Base-by-base conservation (phyloP, 345 rosid genomes). In the Gossypium longicalyx region DNA sequence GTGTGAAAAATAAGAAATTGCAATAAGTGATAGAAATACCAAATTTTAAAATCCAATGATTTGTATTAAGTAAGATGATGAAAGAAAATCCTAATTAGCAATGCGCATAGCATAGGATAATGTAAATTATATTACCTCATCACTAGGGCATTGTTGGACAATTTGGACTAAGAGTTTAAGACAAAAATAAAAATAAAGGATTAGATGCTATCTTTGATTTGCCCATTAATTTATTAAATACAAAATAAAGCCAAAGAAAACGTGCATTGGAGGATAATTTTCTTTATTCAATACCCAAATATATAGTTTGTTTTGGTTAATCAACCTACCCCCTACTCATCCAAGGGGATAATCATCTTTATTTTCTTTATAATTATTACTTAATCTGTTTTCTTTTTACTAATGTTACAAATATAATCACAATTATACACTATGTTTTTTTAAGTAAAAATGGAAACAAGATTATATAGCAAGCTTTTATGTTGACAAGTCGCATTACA, bases 181-280 rank as follows among this genome's bases (percentile, higher is more conserved):
- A 1, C 71, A 2, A 12, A 48, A 25, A 23, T 0, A 62, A 2
- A 2, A 47, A 47, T 17, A 57, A 20, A 57, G 62, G 13, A 2
- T 20, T 23, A 69, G 45, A 19, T 51, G 59, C 10, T 25, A 53
- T 77, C 66, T 27, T 59, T 8, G 58, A 6, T 69, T 49, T 69
- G 23, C 51, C 25, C 12, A 69, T 73, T 59, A 27, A 7, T 53
- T 43, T 12, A 22, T n/a, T 27, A 43, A 64, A 48, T 48, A 45
- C 8, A 29, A 49, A 60, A 22, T 1, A 62, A 76, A 22, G 22
- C 44, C 34, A 22, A 57, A 34, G 41, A 9, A 53, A 59, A 52
- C 51, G 53, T 48, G 29, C 23, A 16, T 12, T 78, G 49, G 65
- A 73, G 54, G 74, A 78, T 49, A 73, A 51, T 23, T 25, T 78